Evolutionary conservation across 805 yeast genomes (phyloP), one percentile per base, ranked within the genome.

Genomic region (Yarrowia bubula): DNA sequence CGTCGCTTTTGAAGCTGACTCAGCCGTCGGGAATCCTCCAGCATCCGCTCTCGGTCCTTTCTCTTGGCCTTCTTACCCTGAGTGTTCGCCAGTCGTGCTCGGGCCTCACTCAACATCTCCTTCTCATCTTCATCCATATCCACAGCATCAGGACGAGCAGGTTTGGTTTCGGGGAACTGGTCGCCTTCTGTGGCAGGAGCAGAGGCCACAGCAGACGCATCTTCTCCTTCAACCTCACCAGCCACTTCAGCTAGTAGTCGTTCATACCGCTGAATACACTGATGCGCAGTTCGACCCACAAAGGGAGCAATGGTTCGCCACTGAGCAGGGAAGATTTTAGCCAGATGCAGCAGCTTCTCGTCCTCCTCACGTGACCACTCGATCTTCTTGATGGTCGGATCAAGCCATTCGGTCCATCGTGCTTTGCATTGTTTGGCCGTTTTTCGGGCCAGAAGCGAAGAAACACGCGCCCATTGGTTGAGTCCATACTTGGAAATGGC

Each of bases 11-110:
- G 96, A 11, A 93, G 72, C 66, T 86, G 77, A 0, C 97, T 89
- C 22, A 91, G 80, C 37, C 96, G 77, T 70, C 85, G 82, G 66
- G 90, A 88, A 71, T 92, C 96, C 58, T 86, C 89, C 50, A 91
- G 77, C 83, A 89, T 81, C 60, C 95, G 78, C 73, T 93, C 98
- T 66, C 98, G 79, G 1, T 87, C 90, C 72, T 92, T 91, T 66
- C 98, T 77, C 66, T 92, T 90, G 0, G 98, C 97, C 75, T 93
- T 93, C 70, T 92, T 92, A 67, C 98, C 99, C 74, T 89, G 91
- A 0, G 98, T 92, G 71, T 91, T 92, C 11, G 96, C 90, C 68
- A 93, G 78, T 70, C 99, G 83, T 1, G 97, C 96, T 55, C 88
- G 83, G 0, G 99, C 99, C 73, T 95, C 99, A n/a, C 90, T 85